Evolutionary conservation across 352 stramenopile species (phyloP).

Genomic region (Phytopythium mirpurense): DNA sequence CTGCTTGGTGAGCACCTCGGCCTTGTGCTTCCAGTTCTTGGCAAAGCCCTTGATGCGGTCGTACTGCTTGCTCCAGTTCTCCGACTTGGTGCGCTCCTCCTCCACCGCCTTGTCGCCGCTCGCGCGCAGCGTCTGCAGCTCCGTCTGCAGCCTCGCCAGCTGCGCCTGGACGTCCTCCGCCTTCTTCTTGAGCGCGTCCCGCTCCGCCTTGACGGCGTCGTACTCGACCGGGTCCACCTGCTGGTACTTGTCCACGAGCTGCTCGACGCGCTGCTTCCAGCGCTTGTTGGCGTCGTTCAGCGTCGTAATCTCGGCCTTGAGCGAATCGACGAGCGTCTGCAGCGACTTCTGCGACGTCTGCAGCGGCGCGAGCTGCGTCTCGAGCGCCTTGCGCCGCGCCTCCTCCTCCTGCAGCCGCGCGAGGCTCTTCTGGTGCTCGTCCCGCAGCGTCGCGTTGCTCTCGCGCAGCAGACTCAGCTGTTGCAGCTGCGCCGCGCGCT

Average conservation of each 20-base stretch:
- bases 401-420: constrained; percentile 48
- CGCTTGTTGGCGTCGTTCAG: constrained; percentile 60
- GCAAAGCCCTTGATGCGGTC: constrained; percentile 77
- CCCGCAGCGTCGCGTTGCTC: constrained; percentile 72
- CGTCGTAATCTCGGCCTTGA: constrained; percentile 59
- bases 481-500: constrained; percentile 60
- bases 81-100: constrained; percentile 60
- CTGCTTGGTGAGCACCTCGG: constrained; percentile 55
- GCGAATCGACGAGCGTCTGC: constrained; percentile 43
- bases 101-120: constrained; percentile 42
- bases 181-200: constrained; percentile 42
- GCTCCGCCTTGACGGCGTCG: constrained; percentile 62
- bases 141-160: constrained; percentile 27
- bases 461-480: constrained; percentile 73
- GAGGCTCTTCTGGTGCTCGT: constrained; percentile 62
- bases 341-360: constrained; percentile 35
- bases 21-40: constrained; percentile 82
- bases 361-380: constrained; percentile 49
- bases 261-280: constrained; percentile 79
- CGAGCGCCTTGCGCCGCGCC: constrained; percentile 33
- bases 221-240: constrained; percentile 70
- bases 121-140: constrained; percentile 45
- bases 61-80: constrained; percentile 73
- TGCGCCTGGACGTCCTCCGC: constrained; percentile 37
- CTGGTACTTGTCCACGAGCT: constrained; percentile 81